Base-by-base conservation (phyloP, 305 asterid genomes). In the Rubia peregrina region DNA sequence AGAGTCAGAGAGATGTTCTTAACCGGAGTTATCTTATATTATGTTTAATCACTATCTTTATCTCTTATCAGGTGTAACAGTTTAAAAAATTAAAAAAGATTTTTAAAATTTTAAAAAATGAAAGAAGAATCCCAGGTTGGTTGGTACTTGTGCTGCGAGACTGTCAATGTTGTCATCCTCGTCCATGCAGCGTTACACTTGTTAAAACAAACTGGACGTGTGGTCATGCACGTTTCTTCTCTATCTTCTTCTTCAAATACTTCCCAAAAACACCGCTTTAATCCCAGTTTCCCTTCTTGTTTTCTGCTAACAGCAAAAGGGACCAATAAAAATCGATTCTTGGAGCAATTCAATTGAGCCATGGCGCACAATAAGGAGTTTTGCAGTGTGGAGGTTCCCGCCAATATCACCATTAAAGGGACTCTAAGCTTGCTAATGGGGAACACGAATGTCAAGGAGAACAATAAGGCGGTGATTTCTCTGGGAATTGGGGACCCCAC, bases 401-500 rank as follows among this genome's bases (percentile, higher is more conserved):
- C 61, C 26, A 73, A 74, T 22, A 73, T 77, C 38, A 74, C 81
- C 67, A 80, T 80, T 7, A 80, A 80, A 71, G 84, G 84, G 36
- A 68, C 71, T 9, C 76, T 80, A 10, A 60, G 75, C 53, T 74
- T 74, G 75, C 69, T 80, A 57, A 74, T 80, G 75, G 84, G 65
- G 65, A 67, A 72, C 53, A 49, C 72, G 5, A 61, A 66, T 24
- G 68, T 36, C 7, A 49, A 41, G 68, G 61, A 65, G 48, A 65
- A 11, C 22, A 67, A 66, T 16, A 77, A 38, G 73, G 53, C 55
- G 33, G 72, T 77, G 53, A 80, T 80, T 33, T 77, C 80, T 65
- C 63, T 80, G 69, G 84, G 78, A 19, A 70, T 77, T 3, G 84
- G 84, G 36, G 82, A 80, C 16, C 84, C 84, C 2, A 74, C 84